A percentile compares a stretch with the other conserved stretches of the same genome.
Conservation (phyloP, 1,284 basidiomycete genomes). For the Fomitopsis pinicola region DNA sequence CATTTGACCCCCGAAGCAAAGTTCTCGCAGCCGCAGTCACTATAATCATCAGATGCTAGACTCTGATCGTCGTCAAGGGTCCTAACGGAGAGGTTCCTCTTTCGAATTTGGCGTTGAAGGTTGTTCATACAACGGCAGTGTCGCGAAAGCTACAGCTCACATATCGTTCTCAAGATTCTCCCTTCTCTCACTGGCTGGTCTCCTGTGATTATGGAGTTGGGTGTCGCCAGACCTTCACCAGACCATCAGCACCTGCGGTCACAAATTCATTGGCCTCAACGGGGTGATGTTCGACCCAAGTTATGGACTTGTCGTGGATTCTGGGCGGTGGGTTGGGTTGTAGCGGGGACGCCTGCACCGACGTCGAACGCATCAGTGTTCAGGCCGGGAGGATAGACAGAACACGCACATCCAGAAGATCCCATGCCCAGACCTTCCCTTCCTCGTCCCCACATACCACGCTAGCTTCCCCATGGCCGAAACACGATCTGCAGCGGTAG, state of each 20-base stretch:
- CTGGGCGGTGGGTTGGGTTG: constrained; percentile 65
- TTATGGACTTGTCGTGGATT: constrained; percentile 80
- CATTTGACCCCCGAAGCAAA: no score
- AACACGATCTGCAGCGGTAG: constrained; percentile 81
- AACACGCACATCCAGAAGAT: constrained; percentile 76
- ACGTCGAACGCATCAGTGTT: neutral
- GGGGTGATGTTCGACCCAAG: constrained; percentile 89
- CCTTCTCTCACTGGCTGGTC: no score
- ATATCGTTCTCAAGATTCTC: no score
- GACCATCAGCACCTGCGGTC: constrained; percentile 85
- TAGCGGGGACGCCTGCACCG: constrained; percentile 59
- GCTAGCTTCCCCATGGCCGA: constrained; percentile 78
- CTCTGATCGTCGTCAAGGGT: no score
- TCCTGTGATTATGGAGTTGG: constrained; percentile 11
- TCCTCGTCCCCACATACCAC: constrained; percentile 89
- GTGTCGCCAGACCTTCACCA: constrained; percentile 76
- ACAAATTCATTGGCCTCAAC: constrained; percentile 79
- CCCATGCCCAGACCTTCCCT: constrained; percentile 89
- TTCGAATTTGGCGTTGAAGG: no score
- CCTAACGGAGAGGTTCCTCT: no score
- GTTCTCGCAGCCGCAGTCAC: no score
- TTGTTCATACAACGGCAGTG: no score
- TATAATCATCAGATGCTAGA: no score
- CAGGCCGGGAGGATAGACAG: neutral
- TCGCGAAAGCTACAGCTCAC: no score